Percentiles rank a stretch among this genome's conserved stretches.
These are phyloP conservation scores for Polychaeton citri DNA, from an alignment of 2,329 filamentous ascomycete genomes.

Conservation along the genomic window DNA sequence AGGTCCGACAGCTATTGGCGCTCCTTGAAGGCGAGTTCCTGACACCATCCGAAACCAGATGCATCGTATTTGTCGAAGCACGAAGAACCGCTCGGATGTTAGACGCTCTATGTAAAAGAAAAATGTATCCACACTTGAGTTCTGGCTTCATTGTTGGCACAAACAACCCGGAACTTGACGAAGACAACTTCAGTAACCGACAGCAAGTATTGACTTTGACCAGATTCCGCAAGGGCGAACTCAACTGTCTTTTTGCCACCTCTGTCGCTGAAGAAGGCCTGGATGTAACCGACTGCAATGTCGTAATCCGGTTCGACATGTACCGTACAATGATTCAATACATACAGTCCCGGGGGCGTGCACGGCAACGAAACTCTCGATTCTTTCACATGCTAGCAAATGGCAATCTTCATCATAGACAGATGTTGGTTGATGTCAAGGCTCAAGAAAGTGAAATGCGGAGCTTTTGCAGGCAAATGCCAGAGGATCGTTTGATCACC, in stretches of 20 bases:
- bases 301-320: slow-evolving; percentile 68
- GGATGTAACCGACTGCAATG: slow-evolving; percentile 52
- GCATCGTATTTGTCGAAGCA: slow-evolving; percentile 78
- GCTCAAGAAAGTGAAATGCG: slow-evolving; percentile 50
- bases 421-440: slow-evolving; percentile 45
- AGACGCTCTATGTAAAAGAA: slow-evolving; percentile 47
- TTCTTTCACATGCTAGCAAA: slow-evolving; percentile 76
- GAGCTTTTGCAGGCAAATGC: slow-evolving; percentile 62
- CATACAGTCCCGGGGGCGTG: slow-evolving; percentile 81
- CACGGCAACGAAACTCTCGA: slow-evolving; percentile 61
- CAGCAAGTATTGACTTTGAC: slow-evolving; percentile 62
- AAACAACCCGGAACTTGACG: slow-evolving; percentile 24
- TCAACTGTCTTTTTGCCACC: slow-evolving; percentile 51
- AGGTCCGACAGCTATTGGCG: slow-evolving; percentile 50
- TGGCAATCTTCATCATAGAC: slow-evolving; percentile 48
- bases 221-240: slow-evolving; percentile 45
- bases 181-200: slow-evolving; percentile 53
- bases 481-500: slow-evolving; percentile 57
- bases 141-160: slow-evolving; percentile 53
- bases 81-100: slow-evolving; percentile 66
- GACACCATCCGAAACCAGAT: slow-evolving; percentile 45
- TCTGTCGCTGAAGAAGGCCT: slow-evolving; percentile 54
- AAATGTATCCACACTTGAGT: slow-evolving; percentile 46
- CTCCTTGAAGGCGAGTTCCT: slow-evolving; percentile 53
- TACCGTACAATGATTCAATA: slow-evolving; percentile 89